These are phyloP conservation scores for Grosmannia penicillata DNA, from an alignment of 2,329 filamentous ascomycete species.

Conservation along the genomic window DNA sequence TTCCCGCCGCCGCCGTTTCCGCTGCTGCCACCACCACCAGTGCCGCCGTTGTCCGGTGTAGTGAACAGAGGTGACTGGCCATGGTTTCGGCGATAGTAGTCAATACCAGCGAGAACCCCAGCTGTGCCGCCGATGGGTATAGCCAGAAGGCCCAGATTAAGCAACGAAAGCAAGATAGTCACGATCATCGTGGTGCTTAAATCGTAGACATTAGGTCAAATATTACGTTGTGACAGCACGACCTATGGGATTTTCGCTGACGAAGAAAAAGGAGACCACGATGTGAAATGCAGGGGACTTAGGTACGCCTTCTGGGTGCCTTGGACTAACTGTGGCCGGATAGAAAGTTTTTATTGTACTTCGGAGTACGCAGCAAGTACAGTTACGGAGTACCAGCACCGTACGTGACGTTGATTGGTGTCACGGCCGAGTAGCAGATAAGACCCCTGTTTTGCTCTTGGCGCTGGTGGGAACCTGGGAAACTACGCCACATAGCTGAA, in stretches of 20 bases:
- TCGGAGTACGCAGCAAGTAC: not conserved
- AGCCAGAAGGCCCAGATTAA: slow-evolving; percentile 33
- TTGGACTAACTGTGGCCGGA: too few species aligned
- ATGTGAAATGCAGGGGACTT: too few species aligned
- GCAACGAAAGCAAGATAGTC: slow-evolving; percentile 23
- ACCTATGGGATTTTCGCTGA: not conserved
- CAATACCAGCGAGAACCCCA: slow-evolving; percentile 33
- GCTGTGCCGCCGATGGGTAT: slow-evolving; percentile 14
- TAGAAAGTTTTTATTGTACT: not conserved
- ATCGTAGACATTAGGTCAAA: not conserved
- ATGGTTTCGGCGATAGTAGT: slow-evolving; percentile 24
- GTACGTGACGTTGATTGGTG: not conserved
- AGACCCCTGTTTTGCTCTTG: not conserved
- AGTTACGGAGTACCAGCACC: too few species aligned
- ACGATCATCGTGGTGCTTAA: slow-evolving; percentile 17
- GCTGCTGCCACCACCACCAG: slow-evolving; percentile 7
- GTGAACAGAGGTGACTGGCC: slow-evolving; percentile 31
- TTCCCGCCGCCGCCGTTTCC: slow-evolving; percentile 11
- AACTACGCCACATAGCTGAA: too few species aligned
- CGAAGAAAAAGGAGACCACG: not conserved
- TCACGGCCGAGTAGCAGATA: not conserved
- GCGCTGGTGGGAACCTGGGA: not conserved
- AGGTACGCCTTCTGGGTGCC: too few species aligned
- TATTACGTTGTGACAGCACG: too few species aligned
- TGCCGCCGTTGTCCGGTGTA: slow-evolving; percentile 10